These are phyloP conservation scores for Kwoniella shivajii DNA, from an alignment of 1,284 basidiomycete species.

Conservation along the genomic window DNA sequence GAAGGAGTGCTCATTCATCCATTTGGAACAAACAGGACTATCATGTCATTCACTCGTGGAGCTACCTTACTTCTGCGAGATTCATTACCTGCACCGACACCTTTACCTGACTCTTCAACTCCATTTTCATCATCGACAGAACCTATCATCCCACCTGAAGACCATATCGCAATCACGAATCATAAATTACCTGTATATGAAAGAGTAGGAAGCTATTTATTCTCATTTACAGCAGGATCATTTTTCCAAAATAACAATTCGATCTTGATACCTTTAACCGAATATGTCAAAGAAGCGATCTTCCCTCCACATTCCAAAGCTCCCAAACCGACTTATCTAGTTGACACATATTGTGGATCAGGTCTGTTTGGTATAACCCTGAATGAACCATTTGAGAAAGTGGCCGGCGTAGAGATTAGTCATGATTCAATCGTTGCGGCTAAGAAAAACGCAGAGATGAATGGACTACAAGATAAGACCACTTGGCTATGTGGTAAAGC, in stretches of 20 bases:
- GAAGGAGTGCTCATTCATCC: neutral
- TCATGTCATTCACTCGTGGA: conserved; percentile 79
- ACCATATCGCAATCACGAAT: conserved; percentile 78
- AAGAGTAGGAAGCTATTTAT: conserved; percentile 75
- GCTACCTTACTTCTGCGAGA: conserved; percentile 91
- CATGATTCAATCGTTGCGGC: conserved; percentile 76
- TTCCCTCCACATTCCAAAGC: conserved; percentile 53
- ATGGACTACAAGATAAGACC: conserved; percentile 57
- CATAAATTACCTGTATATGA: conserved; percentile 82
- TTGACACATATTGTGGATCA: conserved; percentile 86
- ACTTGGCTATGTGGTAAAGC: conserved; percentile 61
- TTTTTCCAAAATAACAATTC: conserved; percentile 99
- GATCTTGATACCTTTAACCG: conserved; percentile 78
- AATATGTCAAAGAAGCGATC: conserved; percentile 77
- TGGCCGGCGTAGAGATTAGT: conserved; percentile 88
- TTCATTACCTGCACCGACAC: conserved; percentile 60
- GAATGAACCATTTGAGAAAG: conserved; percentile 70
- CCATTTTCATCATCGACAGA: conserved; percentile 29
- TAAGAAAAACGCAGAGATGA: conserved; percentile 76
- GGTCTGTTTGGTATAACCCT: conserved; percentile 92
- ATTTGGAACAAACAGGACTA: conserved; percentile 58
- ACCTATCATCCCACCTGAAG: conserved; percentile 52
- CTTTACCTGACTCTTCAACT: conserved; percentile 33
- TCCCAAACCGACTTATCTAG: conserved; percentile 69
- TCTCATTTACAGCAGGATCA: conserved; percentile 83